phyloP scores from a whole-genome alignment of 805 yeast genomes.

The Candida bentonensis region DNA sequence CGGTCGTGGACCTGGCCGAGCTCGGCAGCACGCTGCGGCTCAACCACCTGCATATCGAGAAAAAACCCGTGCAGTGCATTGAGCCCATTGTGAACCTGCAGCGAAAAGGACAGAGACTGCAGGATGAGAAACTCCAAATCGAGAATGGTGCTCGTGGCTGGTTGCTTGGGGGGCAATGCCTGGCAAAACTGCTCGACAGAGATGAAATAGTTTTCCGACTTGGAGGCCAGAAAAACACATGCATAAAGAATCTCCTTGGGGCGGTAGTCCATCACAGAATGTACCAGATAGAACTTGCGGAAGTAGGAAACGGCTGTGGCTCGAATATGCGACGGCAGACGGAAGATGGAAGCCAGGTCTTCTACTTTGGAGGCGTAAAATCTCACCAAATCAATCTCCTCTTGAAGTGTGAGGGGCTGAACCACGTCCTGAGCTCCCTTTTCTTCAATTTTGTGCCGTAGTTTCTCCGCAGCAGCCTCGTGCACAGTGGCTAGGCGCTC shows the following conservation, averaged over 20 bases:
- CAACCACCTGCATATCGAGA: constrained; percentile 60
- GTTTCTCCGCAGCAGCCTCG: constrained; percentile 36
- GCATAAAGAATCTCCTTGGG: constrained; percentile 72
- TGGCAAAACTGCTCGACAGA: constrained; percentile 68
- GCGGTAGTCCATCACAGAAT: constrained; percentile 76
- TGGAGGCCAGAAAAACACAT: constrained; percentile 81
- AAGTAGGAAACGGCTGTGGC: constrained; percentile 79
- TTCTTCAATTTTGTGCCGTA: constrained; percentile 17
- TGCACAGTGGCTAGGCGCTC: constrained; percentile 37
- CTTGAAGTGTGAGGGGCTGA: constrained; percentile 44
- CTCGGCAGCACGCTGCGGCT: constrained; percentile 27
- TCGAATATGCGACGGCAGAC: constrained; percentile 76
- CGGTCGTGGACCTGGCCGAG: constrained; percentile 58
- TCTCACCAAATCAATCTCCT: constrained; percentile 52
- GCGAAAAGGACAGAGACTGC: constrained; percentile 61
- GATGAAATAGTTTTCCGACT: constrained; percentile 81
- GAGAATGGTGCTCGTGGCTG: constrained; percentile 34
- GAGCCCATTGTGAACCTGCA: constrained; percentile 79
- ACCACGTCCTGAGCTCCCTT: constrained; percentile 21
- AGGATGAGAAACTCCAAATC: constrained; percentile 68
- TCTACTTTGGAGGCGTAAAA: constrained; percentile 62
- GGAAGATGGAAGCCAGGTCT: constrained; percentile 56
- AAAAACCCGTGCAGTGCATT: constrained; percentile 89
- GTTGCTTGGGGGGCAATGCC: constrained; percentile 44
- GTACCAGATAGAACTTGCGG: constrained; percentile 61